phyloP scores from a whole-genome alignment of 495 filamentous ascomycete species.

The Cladorrhinum samala region DNA sequence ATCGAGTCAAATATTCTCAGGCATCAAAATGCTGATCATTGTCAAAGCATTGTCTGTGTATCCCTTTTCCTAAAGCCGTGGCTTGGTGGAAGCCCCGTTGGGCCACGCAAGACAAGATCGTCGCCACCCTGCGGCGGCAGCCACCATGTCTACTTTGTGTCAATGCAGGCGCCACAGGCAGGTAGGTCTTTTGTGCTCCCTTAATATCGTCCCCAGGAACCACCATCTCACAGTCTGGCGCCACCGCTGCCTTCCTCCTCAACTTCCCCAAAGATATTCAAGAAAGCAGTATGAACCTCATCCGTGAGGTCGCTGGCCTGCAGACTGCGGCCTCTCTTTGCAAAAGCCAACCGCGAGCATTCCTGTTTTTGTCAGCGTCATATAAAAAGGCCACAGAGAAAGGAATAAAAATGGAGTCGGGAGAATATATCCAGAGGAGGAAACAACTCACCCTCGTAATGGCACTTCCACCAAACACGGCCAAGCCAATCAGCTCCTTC shows the following conservation, averaged over 20 bases:
- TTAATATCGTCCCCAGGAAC: too few species aligned
- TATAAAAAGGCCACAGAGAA: constrained; percentile 1
- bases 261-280: constrained; percentile 64
- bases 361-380: constrained; percentile 42
- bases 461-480: constrained; percentile 78
- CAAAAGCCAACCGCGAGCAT: constrained; percentile 82
- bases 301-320: constrained; percentile 94
- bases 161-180: neutral
- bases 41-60: neutral
- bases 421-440: neutral
- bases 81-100: neutral
- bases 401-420: neutral
- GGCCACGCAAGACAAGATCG: neutral
- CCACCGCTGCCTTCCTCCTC: constrained; percentile 15
- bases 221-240: constrained; percentile 13
- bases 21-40: neutral
- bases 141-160: neutral
- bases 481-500: constrained; percentile 66
- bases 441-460: constrained; percentile 64
- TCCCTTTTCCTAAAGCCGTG: too few species aligned
- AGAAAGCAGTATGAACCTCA: constrained; percentile 77
- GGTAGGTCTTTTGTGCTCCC: neutral
- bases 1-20: neutral
- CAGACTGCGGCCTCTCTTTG: constrained; percentile 78
- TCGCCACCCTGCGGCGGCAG: too few species aligned